Evolutionary conservation across 2,329 filamentous ascomycete species (phyloP).

Genomic region (Ciborinia camelliae): DNA sequence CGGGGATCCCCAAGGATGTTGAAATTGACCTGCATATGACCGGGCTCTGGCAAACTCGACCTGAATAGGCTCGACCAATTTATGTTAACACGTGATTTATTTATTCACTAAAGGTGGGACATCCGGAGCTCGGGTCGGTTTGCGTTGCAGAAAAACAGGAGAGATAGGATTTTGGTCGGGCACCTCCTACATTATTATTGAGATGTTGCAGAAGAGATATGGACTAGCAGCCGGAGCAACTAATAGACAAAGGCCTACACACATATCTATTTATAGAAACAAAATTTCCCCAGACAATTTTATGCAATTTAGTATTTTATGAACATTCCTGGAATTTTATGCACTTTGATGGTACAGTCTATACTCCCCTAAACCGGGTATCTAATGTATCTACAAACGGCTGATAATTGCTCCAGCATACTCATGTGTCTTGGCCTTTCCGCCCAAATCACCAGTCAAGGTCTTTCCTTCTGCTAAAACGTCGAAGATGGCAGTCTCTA

Average conservation of each 20-base stretch:
- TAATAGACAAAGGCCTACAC: not conserved
- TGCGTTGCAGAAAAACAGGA: not conserved
- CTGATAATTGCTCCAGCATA: conserved; percentile 88
- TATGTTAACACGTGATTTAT: conserved; percentile 5
- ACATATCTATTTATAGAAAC: not conserved
- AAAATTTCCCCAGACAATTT: conserved; percentile 4
- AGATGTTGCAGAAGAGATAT: not conserved
- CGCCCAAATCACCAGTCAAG: conserved; percentile 92
- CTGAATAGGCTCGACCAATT: not conserved
- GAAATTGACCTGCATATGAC: conserved; percentile 6
- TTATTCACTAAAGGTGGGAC: not conserved
- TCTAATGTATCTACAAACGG: conserved; percentile 38
- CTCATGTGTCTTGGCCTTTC: conserved; percentile 93
- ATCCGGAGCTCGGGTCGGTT: not conserved
- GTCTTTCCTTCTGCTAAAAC: conserved; percentile 94
- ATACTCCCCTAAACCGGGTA: conserved; percentile 28
- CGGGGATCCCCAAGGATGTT: not conserved
- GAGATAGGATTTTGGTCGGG: not conserved
- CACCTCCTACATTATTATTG: no score
- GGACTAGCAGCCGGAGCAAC: not conserved
- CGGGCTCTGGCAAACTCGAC: no score
- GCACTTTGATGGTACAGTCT: conserved; percentile 35
- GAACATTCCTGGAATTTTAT: conserved; percentile 4
- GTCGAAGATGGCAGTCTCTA: conserved; percentile 93
- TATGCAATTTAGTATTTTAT: conserved; percentile 29